Evolutionary conservation across 1,284 basidiomycete genomes (phyloP), one percentile per base, ranked within the genome.

Genomic region (Hypsizygus ulmarius): DNA sequence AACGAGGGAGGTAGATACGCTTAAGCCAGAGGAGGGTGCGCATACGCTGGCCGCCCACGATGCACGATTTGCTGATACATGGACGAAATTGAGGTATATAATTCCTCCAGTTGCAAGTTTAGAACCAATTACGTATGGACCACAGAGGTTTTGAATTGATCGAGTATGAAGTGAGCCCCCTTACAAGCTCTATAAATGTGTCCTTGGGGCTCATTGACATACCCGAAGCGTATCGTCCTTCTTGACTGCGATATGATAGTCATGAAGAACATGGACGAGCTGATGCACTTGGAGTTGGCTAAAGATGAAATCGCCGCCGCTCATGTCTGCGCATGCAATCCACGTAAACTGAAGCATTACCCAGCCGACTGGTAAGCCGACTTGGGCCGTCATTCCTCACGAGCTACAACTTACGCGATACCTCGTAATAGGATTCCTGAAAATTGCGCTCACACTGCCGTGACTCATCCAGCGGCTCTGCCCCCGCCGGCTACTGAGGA

Each of bases 251-350:
- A 97, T 69, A 98, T 98, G 92, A 76, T 97, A 49, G 77, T 97
- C 16, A 71, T 79, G 63, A 77, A 73, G 39, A 91, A 90, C 54
- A 96, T 98, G 89, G 96, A 98, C 67, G 93, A 96, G 53, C 73
- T 98, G 42, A 84, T 97, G 72, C 75, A 84, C 16, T 59, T 91
- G 21, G 75, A 81, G 8, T 68, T 93, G 1, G 79, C 78, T 4
- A 58, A 62, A 16, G 87, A 82, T 56, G 81, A 83, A 66, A 94
- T 98, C 50, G 93, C 90, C 2, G 93, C 92, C 0, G 78, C 74
- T 0, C 94, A 95, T 55, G 94, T 84, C 6, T 98, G 95, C 63
- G 87, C 93, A 1, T 98, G 95, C 73, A 98, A 98, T 64, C 95
- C 95, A 7, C 81, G 84, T 44, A 84, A 82, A 61, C 68, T 95